phyloP scores from a whole-genome alignment of 2,329 filamentous ascomycete genomes.

The Diaporthe caulivora region DNA sequence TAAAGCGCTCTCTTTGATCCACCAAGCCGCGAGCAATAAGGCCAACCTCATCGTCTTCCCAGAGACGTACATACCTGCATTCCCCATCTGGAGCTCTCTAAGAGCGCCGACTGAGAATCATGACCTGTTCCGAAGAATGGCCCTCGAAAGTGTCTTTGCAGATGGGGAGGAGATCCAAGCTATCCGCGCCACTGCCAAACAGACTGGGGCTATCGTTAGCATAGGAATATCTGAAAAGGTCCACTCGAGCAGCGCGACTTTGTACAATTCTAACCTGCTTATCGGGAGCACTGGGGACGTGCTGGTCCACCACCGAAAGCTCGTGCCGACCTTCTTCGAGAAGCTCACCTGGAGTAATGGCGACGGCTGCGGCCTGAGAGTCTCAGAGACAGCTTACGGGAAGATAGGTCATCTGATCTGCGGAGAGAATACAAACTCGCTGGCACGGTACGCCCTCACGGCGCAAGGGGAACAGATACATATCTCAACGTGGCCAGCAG shows the following conservation, averaged over 20 bases:
- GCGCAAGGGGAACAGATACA: slow-evolving; percentile 40
- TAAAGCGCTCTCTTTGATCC: slow-evolving; percentile 39
- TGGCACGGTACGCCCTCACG: slow-evolving; percentile 37
- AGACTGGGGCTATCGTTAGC: slow-evolving; percentile 37
- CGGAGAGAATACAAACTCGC: slow-evolving; percentile 41
- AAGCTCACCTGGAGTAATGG: slow-evolving; percentile 30
- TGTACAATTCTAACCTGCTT: slow-evolving; percentile 41
- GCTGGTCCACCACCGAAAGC: slow-evolving; percentile 41
- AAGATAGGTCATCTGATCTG: slow-evolving; percentile 40
- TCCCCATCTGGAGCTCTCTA: slow-evolving; percentile 38
- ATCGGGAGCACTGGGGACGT: slow-evolving; percentile 39
- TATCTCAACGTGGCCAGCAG: slow-evolving; percentile 39
- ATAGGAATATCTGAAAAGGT: slow-evolving; percentile 39
- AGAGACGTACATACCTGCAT: slow-evolving; percentile 39
- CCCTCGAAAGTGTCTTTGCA: slow-evolving; percentile 36
- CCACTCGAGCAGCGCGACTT: slow-evolving; percentile 37
- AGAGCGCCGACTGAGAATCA: slow-evolving; percentile 19
- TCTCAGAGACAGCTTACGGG: slow-evolving; percentile 39
- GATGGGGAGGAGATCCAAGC: slow-evolving; percentile 39
- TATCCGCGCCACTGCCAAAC: slow-evolving; percentile 35
- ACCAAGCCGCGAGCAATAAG: slow-evolving; percentile 38
- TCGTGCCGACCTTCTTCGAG: slow-evolving; percentile 40
- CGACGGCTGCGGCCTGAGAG: slow-evolving; percentile 38
- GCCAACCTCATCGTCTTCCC: slow-evolving; percentile 40
- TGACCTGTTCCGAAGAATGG: slow-evolving; percentile 16